A percentile compares a stretch with the other conserved stretches of the same genome.
These are phyloP conservation scores for Podosphaera xanthii DNA, from an alignment of 2,329 filamentous ascomycete genomes.

Conservation along the genomic window DNA sequence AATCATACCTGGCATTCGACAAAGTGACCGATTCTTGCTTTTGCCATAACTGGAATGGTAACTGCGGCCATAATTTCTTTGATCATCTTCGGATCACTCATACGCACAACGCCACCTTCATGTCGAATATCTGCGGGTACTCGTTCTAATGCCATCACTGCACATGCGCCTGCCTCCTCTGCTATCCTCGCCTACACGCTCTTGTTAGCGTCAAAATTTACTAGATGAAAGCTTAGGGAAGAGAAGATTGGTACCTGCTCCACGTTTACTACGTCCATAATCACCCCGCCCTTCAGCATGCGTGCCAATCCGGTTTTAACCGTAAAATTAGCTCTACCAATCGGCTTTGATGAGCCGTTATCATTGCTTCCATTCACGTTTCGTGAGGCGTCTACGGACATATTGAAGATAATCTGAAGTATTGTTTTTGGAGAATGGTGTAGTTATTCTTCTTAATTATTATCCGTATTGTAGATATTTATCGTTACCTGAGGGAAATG, in stretches of 20 bases:
- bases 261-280: constrained; percentile 95
- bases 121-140: constrained; percentile 89
- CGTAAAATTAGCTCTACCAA: constrained; percentile 33
- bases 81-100: constrained; percentile 91
- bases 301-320: constrained; percentile 90
- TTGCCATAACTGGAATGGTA: constrained; percentile 97
- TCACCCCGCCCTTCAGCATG: constrained; percentile 98
- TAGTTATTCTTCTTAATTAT: neutral
- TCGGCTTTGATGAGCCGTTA: constrained; percentile 6
- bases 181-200: constrained; percentile 59
- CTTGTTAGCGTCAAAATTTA: neutral
- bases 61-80: constrained; percentile 85
- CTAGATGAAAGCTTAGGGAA: neutral
- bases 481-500: neutral
- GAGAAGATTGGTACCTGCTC: constrained; percentile 33
- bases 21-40: constrained; percentile 91
- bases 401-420: constrained; percentile 4
- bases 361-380: constrained; percentile 8
- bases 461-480: neutral
- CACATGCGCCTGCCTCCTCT: constrained; percentile 83
- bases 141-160: constrained; percentile 96
- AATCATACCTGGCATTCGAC: constrained; percentile 64
- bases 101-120: constrained; percentile 82
- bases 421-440: neutral
- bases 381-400: constrained; percentile 23